A percentile compares a stretch with the other conserved stretches of the same genome.
Evolutionary conservation across 2,329 filamentous ascomycete genomes (phyloP).

Genomic region (Colletotrichum tanaceti): DNA sequence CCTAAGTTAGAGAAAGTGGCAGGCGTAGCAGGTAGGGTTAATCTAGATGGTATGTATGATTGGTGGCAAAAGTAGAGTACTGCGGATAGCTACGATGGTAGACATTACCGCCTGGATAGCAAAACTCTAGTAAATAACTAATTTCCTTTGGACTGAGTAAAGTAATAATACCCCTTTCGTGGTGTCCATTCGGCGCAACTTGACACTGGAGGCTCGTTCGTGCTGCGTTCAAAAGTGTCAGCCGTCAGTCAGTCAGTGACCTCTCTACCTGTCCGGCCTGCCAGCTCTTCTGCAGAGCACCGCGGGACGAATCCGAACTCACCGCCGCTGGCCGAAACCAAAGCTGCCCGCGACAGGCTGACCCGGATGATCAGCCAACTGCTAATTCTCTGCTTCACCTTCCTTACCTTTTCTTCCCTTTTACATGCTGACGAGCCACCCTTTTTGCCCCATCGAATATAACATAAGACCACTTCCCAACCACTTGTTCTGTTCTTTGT

Average conservation of each 20-base stretch:
- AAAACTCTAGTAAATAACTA: no score
- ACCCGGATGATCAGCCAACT: conserved; percentile 1
- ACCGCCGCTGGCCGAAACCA: conserved; percentile 32
- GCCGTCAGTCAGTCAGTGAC: no score
- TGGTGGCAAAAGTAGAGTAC: no score
- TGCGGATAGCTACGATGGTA: no score
- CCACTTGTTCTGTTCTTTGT: background rate
- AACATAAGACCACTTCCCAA: background rate
- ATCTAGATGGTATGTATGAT: no score
- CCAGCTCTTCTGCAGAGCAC: background rate
- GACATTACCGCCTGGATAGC: no score
- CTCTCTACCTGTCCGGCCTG: background rate
- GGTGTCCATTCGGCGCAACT: conserved; percentile 5
- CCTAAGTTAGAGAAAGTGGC: no score
- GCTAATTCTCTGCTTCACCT: conserved; percentile 1
- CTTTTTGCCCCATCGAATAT: background rate
- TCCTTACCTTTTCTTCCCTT: background rate
- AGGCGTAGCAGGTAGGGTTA: no score
- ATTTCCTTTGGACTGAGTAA: background rate
- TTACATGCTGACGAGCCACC: background rate
- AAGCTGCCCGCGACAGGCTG: conserved; percentile 13
- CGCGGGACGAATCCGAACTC: conserved; percentile 34
- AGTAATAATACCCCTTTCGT: conserved; percentile 21
- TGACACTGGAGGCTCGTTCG: background rate
- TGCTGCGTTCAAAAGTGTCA: background rate